A percentile compares a stretch with the other conserved stretches of the same genome.
Conservation (phyloP, 2,329 filamentous ascomycete genomes). For the Furcasterigmium furcatum region DNA sequence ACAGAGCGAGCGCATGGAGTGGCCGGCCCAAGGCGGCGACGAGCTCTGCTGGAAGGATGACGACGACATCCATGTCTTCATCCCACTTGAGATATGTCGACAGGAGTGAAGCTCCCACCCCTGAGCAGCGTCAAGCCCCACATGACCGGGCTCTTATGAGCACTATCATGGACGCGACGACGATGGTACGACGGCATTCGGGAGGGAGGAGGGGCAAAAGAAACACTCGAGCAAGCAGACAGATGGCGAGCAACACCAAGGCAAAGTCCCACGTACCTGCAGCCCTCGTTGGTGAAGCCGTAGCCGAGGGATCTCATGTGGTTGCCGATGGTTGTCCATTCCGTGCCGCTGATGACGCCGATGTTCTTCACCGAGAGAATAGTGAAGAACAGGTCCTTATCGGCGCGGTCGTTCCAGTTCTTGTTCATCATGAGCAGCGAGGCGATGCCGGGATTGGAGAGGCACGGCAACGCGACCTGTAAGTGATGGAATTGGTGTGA, state of each 20-base stretch:
- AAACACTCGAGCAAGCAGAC: neutral
- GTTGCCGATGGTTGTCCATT: conserved; percentile 62
- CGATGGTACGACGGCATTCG: neutral
- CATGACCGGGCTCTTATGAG: neutral
- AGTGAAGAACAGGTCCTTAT: conserved; percentile 62
- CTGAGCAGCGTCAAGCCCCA: neutral
- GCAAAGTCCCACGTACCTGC: conserved; percentile 45
- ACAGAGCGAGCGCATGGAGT: too few species aligned
- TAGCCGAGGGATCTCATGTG: conserved; percentile 58
- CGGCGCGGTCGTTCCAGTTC: conserved; percentile 59
- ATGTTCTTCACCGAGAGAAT: conserved; percentile 62
- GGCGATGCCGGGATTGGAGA: conserved; percentile 6
- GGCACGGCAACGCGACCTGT: conserved; percentile 10
- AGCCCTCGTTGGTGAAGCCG: conserved; percentile 63
- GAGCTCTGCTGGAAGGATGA: too few species aligned
- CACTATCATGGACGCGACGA: neutral
- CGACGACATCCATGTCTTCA: neutral
- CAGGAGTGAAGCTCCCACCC: neutral
- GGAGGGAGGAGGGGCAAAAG: neutral
- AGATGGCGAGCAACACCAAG: neutral
- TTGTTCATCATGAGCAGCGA: conserved; percentile 45
- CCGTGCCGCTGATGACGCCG: conserved; percentile 57
- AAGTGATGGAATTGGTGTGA: conserved; percentile 10
- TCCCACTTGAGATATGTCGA: neutral
- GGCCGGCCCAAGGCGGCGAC: too few species aligned